Evolutionary conservation across 2,329 filamentous ascomycete species (phyloP).

Genomic region (Xylaria hypoxylon): DNA sequence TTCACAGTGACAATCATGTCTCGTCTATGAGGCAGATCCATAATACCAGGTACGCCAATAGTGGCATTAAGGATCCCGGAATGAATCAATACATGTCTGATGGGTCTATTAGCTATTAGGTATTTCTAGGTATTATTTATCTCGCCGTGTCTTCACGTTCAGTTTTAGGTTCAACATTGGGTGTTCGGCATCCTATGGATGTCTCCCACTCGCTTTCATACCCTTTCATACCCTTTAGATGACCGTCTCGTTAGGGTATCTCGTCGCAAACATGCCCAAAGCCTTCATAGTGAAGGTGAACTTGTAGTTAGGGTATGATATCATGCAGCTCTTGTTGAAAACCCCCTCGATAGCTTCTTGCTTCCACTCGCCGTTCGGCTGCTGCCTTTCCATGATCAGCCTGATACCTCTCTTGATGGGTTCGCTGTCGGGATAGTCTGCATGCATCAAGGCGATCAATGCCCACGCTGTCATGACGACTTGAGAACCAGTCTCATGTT

Average conservation of each 20-base stretch:
- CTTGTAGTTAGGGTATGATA: slow-evolving; percentile 99
- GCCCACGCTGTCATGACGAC: slow-evolving; percentile 97
- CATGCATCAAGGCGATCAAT: slow-evolving; percentile 83
- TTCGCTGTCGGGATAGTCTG: slow-evolving; percentile 79
- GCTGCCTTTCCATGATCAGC: slow-evolving; percentile 87
- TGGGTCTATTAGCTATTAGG: slow-evolving; percentile 8
- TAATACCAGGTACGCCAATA: no score
- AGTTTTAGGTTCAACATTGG: neutral
- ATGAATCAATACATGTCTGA: no score
- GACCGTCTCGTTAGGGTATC: slow-evolving; percentile 74
- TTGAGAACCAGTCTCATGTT: slow-evolving; percentile 81
- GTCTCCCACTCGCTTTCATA: no score
- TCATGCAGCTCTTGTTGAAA: slow-evolving; percentile 99
- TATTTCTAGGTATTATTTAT: neutral
- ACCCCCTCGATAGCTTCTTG: slow-evolving; percentile 98
- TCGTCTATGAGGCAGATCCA: no score
- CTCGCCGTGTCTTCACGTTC: slow-evolving; percentile 9
- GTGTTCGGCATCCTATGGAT: neutral
- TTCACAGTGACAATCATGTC: no score
- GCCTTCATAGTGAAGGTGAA: slow-evolving; percentile 96
- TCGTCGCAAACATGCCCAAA: slow-evolving; percentile 84
- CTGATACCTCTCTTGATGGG: slow-evolving; percentile 79
- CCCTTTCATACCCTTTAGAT: slow-evolving; percentile 36
- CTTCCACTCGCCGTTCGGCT: slow-evolving; percentile 90
- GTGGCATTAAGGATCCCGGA: no score